phyloP scores from a whole-genome alignment of 441 rosid species.

The Erodium texanum region DNA sequence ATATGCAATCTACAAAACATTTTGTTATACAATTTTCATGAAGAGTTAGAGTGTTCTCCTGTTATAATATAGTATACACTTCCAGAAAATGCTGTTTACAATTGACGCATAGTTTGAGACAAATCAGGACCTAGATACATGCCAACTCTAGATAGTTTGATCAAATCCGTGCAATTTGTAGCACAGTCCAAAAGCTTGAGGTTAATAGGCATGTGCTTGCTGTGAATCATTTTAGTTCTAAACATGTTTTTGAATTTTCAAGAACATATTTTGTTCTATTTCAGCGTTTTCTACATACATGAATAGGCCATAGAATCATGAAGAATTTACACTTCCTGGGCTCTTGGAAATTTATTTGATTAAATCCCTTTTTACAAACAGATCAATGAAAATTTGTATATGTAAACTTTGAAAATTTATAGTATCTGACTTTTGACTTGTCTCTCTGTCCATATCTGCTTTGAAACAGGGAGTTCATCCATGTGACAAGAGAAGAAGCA shows the following conservation, averaged over 20 bases:
- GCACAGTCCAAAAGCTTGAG: background rate
- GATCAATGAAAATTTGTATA: background rate
- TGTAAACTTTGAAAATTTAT: background rate
- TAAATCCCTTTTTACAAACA: background rate
- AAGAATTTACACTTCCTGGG: too few relatives aligned
- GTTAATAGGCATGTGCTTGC: background rate
- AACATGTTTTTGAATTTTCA: background rate
- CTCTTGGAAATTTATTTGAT: background rate
- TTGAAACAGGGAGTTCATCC: constrained; percentile 51
- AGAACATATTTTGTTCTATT: background rate
- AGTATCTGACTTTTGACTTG: background rate
- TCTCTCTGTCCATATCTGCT: background rate
- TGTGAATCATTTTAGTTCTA: background rate
- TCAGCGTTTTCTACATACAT: background rate
- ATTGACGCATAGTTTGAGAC: background rate
- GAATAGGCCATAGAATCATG: background rate
- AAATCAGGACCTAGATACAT: background rate
- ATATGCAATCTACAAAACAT: background rate
- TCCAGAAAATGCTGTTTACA: background rate
- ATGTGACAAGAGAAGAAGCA: constrained; percentile 53
- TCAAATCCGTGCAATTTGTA: background rate
- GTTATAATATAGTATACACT: too few relatives aligned
- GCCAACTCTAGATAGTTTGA: background rate
- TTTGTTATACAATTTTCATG: background rate
- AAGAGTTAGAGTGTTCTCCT: background rate